Conservation (phyloP, 2,329 filamentous ascomycete species). For the Pseudofabraea citricarpa region DNA sequence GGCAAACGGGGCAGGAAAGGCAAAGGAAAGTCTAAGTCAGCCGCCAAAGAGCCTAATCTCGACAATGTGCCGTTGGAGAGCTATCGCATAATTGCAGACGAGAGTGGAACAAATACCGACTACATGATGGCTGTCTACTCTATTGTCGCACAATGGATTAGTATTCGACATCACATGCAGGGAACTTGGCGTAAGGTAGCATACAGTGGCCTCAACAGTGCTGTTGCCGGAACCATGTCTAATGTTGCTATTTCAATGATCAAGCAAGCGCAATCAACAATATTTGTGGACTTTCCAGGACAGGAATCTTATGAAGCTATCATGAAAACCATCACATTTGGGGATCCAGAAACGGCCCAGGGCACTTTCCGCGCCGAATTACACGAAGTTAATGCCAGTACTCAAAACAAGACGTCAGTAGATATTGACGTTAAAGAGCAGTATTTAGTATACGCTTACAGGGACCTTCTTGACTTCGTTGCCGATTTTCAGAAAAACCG, state of each 20-base stretch:
- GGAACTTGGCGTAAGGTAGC: constrained; percentile 38
- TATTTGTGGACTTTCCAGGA: constrained; percentile 42
- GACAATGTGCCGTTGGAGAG: constrained; percentile 39
- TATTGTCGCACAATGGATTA: constrained; percentile 31
- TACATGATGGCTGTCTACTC: constrained; percentile 40
- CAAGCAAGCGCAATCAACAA: constrained; percentile 30
- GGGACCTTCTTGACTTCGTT: constrained; percentile 39
- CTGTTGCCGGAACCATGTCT: constrained; percentile 38
- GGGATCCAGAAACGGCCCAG: constrained; percentile 28
- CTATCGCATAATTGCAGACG: constrained; percentile 37
- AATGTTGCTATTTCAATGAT: constrained; percentile 38
- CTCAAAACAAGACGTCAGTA: constrained; percentile 1
- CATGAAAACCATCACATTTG: constrained; percentile 35
- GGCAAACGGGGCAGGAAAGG: constrained; percentile 25
- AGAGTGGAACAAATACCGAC: constrained; percentile 31
- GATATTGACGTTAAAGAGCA: constrained; percentile 37
- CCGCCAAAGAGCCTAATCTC: constrained; percentile 19
- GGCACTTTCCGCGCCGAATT: constrained; percentile 19
- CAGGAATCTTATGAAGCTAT: constrained; percentile 38
- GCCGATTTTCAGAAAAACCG: constrained; percentile 39
- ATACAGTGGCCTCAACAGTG: constrained; percentile 39
- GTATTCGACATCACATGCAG: constrained; percentile 36
- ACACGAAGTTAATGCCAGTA: constrained; percentile 12
- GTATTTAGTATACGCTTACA: constrained; percentile 37
- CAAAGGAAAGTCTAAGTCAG: constrained; percentile 21